Conservation (phyloP, 176 grass and related monocot genomes). For the Aegilops umbellulata region DNA sequence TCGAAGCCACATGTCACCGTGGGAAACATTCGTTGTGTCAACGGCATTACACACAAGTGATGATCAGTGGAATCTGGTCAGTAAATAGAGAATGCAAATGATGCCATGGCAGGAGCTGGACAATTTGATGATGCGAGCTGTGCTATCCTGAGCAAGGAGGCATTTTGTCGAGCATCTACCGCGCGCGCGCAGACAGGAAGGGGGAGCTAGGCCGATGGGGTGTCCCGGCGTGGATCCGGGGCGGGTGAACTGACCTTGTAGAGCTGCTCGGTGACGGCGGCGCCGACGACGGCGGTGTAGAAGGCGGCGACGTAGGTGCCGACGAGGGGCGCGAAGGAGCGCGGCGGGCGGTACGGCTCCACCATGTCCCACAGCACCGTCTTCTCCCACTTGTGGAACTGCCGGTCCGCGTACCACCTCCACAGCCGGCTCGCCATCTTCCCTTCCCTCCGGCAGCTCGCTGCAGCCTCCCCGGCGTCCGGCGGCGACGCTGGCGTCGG, state of each 20-base stretch:
- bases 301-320: constrained; percentile 84
- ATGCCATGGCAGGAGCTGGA: no score
- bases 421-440: constrained; percentile 75
- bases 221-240: neutral
- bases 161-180: constrained; percentile 34
- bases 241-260: constrained; percentile 49
- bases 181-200: neutral
- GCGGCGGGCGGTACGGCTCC: constrained; percentile 75
- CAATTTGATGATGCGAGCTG: no score
- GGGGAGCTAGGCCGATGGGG: no score
- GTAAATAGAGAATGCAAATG: no score
- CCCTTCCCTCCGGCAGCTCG: neutral
- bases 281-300: constrained; percentile 84
- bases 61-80: no score
- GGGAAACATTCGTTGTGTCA: no score
- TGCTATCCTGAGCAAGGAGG: neutral
- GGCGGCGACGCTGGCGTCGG: neutral
- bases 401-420: constrained; percentile 92
- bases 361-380: constrained; percentile 97
- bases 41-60: no score
- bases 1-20: no score
- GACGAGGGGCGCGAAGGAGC: constrained; percentile 74
- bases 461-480: neutral
- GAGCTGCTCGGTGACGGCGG: constrained; percentile 86
- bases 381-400: constrained; percentile 93